These are phyloP conservation scores for Leucoagaricus sp. DNA, from an alignment of 1,284 basidiomycete species.

Conservation along the genomic window DNA sequence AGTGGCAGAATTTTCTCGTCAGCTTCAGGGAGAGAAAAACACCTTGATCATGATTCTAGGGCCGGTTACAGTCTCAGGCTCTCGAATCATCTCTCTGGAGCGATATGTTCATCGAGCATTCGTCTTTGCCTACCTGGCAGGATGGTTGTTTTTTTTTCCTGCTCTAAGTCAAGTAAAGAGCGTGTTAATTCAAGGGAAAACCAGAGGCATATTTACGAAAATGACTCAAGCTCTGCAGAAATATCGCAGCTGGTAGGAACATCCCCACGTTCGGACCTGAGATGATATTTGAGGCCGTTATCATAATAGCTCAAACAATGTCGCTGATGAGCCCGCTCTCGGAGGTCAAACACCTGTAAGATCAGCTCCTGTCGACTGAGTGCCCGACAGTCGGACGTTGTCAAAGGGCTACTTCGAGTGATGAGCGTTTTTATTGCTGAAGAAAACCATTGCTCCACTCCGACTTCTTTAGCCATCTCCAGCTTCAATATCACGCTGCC, in stretches of 20 bases:
- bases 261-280: neutral
- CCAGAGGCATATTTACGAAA: no score
- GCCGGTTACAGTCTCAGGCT: no score
- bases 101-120: no score
- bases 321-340: slow-evolving; percentile 2
- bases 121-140: no score
- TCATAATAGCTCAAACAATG: slow-evolving; percentile 16
- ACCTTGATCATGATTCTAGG: no score
- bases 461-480: slow-evolving; percentile 4
- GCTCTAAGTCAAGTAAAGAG: no score
- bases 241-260: neutral
- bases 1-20: no score
- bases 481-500: neutral
- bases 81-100: no score
- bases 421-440: neutral
- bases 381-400: slow-evolving; percentile 14
- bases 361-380: slow-evolving; percentile 20
- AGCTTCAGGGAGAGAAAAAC: no score
- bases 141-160: no score
- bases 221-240: no score
- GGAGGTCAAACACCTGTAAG: slow-evolving; percentile 10
- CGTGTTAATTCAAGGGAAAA: no score
- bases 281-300: slow-evolving; percentile 17
- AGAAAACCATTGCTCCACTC: slow-evolving; percentile 1
- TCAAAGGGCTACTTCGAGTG: neutral